phyloP scores from a whole-genome alignment of 495 filamentous ascomycete species.

The Paragyromitra xinjiangensis region DNA sequence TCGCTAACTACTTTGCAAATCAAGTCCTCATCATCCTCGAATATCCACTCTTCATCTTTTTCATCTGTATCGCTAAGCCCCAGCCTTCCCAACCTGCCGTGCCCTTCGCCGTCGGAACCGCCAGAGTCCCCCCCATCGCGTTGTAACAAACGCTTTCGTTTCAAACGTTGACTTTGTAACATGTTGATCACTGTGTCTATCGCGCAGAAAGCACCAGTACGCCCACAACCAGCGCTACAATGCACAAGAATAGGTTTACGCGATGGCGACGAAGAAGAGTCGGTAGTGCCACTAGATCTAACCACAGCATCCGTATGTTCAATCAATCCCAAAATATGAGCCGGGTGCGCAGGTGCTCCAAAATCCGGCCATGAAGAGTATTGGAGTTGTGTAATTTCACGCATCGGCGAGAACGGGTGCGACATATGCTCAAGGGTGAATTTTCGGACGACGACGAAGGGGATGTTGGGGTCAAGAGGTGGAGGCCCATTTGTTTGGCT shows the following conservation, averaged over 20 bases:
- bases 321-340: slow-evolving; percentile 83
- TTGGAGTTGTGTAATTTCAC: slow-evolving; percentile 94
- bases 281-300: slow-evolving; percentile 57
- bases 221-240: slow-evolving; percentile 93
- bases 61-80: slow-evolving; percentile 60
- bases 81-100: slow-evolving; percentile 57
- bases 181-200: slow-evolving; percentile 94
- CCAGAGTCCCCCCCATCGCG: slow-evolving; percentile 45
- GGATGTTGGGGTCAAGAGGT: slow-evolving; percentile 64
- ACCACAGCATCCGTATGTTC: slow-evolving; percentile 68
- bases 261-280: slow-evolving; percentile 55
- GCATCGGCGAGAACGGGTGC: slow-evolving; percentile 83
- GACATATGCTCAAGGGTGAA: slow-evolving; percentile 81
- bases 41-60: slow-evolving; percentile 64
- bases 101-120: slow-evolving; percentile 55
- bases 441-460: slow-evolving; percentile 83
- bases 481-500: slow-evolving; percentile 52
- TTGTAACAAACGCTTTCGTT: slow-evolving; percentile 50
- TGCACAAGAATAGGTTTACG: slow-evolving; percentile 85
- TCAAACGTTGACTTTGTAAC: slow-evolving; percentile 77
- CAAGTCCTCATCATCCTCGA: slow-evolving; percentile 73
- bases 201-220: slow-evolving; percentile 95
- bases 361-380: slow-evolving; percentile 97
- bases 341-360: slow-evolving; percentile 87
- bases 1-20: slow-evolving; percentile 87